A percentile compares a stretch with the other conserved stretches of the same genome.
phyloP scores from a whole-genome alignment of 163 green algal genomes.

The Volvox carteri region DNA sequence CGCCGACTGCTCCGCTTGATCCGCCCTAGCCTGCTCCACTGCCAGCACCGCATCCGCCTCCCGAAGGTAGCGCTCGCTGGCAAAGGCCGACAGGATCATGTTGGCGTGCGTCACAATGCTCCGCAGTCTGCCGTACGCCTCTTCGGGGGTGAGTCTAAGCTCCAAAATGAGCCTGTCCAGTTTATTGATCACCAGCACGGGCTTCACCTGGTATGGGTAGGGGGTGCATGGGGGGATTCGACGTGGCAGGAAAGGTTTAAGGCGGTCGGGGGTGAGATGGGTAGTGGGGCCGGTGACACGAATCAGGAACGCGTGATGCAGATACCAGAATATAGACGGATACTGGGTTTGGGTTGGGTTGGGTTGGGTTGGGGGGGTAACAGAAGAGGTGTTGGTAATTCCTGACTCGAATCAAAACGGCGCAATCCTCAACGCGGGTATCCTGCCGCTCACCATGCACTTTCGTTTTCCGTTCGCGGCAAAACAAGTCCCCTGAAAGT shows the following conservation, averaged over 20 bases:
- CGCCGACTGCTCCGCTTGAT: slow-evolving; percentile 5
- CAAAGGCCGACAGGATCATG: slow-evolving; percentile 84
- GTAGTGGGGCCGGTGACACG: too few relatives aligned
- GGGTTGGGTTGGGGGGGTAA: too few relatives aligned
- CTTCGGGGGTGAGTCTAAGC: slow-evolving; percentile 85
- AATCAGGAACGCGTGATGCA: too few relatives aligned
- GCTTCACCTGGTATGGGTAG: slow-evolving; percentile 33
- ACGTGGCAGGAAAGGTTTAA: background rate
- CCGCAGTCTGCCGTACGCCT: slow-evolving; percentile 88
- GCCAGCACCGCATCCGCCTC: slow-evolving; percentile 94
- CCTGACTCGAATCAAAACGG: too few relatives aligned
- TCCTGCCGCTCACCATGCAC: too few relatives aligned
- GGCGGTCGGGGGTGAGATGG: background rate
- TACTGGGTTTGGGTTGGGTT: too few relatives aligned
- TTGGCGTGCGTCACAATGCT: slow-evolving; percentile 95
- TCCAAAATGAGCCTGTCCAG: slow-evolving; percentile 96
- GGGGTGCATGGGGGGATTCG: background rate
- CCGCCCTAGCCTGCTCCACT: slow-evolving; percentile 64
- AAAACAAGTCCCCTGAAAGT: too few relatives aligned
- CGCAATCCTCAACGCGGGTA: too few relatives aligned
- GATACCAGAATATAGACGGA: too few relatives aligned
- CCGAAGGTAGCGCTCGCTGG: slow-evolving; percentile 67
- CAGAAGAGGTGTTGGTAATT: too few relatives aligned
- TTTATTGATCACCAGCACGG: slow-evolving; percentile 98
- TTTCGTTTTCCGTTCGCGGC: too few relatives aligned